These are phyloP conservation scores for Alliaria petiolata DNA, from an alignment of 345 rosid species.

Conservation along the genomic window DNA sequence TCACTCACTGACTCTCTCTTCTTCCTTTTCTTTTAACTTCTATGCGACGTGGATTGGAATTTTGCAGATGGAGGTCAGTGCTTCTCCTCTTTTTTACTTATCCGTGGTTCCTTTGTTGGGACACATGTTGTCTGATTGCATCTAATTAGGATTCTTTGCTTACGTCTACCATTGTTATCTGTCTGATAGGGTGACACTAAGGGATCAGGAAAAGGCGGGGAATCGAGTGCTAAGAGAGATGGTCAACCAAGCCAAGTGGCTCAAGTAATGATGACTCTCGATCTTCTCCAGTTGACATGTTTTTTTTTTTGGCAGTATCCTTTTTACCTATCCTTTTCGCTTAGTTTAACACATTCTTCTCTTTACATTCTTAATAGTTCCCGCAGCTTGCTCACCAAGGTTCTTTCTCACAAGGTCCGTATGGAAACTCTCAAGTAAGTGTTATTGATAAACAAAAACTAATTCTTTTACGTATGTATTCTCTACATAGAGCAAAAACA, in stretches of 20 bases:
- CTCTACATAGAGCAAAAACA: not conserved
- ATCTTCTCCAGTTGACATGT: not conserved
- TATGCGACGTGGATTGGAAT: slow-evolving; percentile 26
- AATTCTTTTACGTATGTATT: not conserved
- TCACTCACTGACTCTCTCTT: not conserved
- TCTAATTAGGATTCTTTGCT: slow-evolving; percentile 14
- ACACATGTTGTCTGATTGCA: not conserved
- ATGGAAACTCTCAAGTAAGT: slow-evolving; percentile 57
- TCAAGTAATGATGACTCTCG: slow-evolving; percentile 40
- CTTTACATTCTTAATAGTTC: slow-evolving; percentile 15
- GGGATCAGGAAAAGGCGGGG: slow-evolving; percentile 72
- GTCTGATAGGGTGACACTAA: slow-evolving; percentile 65
- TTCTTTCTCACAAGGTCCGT: slow-evolving; percentile 43
- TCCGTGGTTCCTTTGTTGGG: not conserved
- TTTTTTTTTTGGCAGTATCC: not conserved
- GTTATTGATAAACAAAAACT: too few species aligned
- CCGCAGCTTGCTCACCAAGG: slow-evolving; percentile 57
- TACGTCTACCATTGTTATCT: not conserved
- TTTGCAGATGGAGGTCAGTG: slow-evolving; percentile 78
- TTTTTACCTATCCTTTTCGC: not conserved
- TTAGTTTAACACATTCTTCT: not conserved
- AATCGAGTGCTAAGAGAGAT: slow-evolving; percentile 50
- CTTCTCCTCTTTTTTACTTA: not conserved
- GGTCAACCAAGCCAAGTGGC: slow-evolving; percentile 40
- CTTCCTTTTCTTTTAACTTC: slow-evolving; percentile 2